These are phyloP conservation scores for Petrea volubilis DNA, from an alignment of 257 asterid species.

Conservation along the genomic window DNA sequence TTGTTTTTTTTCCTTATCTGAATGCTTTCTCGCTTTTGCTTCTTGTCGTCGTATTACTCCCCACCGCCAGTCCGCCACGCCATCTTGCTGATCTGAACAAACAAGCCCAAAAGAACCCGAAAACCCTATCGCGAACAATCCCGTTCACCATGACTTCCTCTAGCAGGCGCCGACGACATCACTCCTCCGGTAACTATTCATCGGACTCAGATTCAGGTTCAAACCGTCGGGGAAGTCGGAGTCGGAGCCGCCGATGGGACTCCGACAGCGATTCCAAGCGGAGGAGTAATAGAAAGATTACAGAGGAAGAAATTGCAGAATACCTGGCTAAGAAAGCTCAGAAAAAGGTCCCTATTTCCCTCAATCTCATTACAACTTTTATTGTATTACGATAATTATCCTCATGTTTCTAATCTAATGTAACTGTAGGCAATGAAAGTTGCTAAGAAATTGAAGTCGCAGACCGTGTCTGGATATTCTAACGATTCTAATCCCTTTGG, in stretches of 20 bases:
- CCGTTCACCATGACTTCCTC: conserved; percentile 29
- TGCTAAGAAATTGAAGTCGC: conserved; percentile 75
- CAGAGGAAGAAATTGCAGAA: conserved; percentile 64
- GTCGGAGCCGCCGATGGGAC: conserved; percentile 19
- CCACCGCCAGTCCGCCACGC: no score
- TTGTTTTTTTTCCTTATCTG: no score
- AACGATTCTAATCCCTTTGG: conserved; percentile 98
- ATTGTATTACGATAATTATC: neutral
- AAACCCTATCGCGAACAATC: neutral
- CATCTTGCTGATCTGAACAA: no score
- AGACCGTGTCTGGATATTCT: conserved; percentile 68
- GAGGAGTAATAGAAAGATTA: conserved; percentile 47
- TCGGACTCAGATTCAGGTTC: conserved; percentile 37
- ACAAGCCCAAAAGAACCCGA: neutral
- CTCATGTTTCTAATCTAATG: neutral
- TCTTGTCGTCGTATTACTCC: no score
- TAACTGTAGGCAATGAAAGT: conserved; percentile 59
- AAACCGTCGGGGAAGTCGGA: conserved; percentile 32
- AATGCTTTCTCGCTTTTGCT: no score
- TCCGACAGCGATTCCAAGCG: conserved; percentile 36
- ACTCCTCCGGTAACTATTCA: conserved; percentile 26
- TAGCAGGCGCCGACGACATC: conserved; percentile 21
- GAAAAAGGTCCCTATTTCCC: conserved; percentile 36
- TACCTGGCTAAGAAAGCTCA: conserved; percentile 74
- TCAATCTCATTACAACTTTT: neutral